Base-by-base conservation (phyloP, 2,329 filamentous ascomycete species). In the Venturia aucupariae region DNA sequence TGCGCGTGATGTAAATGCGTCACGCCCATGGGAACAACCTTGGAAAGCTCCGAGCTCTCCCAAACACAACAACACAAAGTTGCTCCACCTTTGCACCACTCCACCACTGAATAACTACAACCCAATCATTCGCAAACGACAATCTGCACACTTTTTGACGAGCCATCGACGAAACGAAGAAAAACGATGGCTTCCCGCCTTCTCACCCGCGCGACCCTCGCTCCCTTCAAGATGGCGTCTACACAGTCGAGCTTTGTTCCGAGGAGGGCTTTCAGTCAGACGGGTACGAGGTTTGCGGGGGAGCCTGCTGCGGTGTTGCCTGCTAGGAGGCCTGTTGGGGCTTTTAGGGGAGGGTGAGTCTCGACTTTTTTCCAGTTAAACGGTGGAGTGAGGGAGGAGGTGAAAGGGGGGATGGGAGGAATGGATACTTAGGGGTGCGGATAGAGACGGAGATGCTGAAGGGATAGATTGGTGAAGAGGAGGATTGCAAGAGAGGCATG, bases 321-420 rank as follows among this genome's bases (percentile, higher is more conserved):
- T 35, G 77, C 80, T n/a, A 81, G 80, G 74, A 89, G 84, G 74
- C 87, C 87, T 8, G 82, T 89, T 62, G 87, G 87, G 64, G 87
- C 87, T 69, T 90, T 90, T 73, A 78, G 87, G 72, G 87, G 86
- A 80, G 86, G 86, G 87, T 90, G 75, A 80, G 85, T 80, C 64
- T 10, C 63, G 63, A 64, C 57, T 44, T 32, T 39, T 24, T 22
- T 13, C 3, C 44, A 41, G 6, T 17, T 32, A 17, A n/a, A 22
- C 13, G 35, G 35, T 42, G 19, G 35, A 17, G 30, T 2, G 54
- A 38, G 24, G 35, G 54, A 8, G 27, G 19, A 15, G 13, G 8
- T 8, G 11, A 19, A 27, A 22, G 55, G 8, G 24, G 8, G 30
- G 32, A 41, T 22, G n/a, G 55, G 27, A 15, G 55, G 8, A 41